These are phyloP conservation scores for Fusarium anguioides DNA, from an alignment of 2,329 filamentous ascomycete species.

Conservation along the genomic window DNA sequence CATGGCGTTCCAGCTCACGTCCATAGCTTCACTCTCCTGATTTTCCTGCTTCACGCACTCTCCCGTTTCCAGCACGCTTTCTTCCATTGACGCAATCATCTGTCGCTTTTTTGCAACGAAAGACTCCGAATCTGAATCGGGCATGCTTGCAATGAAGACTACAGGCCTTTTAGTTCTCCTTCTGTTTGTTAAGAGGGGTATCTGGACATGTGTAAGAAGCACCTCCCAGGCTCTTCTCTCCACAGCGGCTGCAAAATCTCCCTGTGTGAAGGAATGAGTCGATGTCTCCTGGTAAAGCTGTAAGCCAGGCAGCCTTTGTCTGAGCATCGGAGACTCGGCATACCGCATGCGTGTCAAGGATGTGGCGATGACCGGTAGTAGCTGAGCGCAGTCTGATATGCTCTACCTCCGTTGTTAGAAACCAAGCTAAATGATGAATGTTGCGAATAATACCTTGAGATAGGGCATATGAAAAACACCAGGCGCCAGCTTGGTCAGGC, in stretches of 20 bases:
- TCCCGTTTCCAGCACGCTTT: background rate
- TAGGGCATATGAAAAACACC: slow-evolving; percentile 53
- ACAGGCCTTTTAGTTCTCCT: background rate
- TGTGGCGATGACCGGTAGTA: slow-evolving; percentile 46
- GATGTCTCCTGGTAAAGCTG: background rate
- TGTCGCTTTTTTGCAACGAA: background rate
- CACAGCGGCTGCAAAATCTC: slow-evolving; percentile 7
- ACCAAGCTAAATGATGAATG: too few species aligned
- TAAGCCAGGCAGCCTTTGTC: slow-evolving; percentile 43
- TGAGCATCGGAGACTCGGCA: slow-evolving; percentile 51
- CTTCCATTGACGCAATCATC: background rate
- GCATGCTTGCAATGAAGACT: background rate
- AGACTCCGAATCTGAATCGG: background rate
- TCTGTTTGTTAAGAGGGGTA: slow-evolving; percentile 15
- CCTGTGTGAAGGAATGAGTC: background rate
- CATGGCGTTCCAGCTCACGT: slow-evolving; percentile 23
- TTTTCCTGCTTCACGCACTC: background rate
- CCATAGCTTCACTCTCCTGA: slow-evolving; percentile 4
- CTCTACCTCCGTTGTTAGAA: slow-evolving; percentile 36
- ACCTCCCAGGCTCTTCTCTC: slow-evolving; percentile 42
- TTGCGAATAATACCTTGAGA: slow-evolving; percentile 45
- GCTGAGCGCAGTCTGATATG: slow-evolving; percentile 42
- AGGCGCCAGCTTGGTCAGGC: slow-evolving; percentile 48
- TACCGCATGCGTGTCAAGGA: slow-evolving; percentile 49
- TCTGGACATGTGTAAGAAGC: slow-evolving; percentile 34